Base-by-base conservation (phyloP, 108 stramenopile species). In the Discostella stelligeroides region DNA sequence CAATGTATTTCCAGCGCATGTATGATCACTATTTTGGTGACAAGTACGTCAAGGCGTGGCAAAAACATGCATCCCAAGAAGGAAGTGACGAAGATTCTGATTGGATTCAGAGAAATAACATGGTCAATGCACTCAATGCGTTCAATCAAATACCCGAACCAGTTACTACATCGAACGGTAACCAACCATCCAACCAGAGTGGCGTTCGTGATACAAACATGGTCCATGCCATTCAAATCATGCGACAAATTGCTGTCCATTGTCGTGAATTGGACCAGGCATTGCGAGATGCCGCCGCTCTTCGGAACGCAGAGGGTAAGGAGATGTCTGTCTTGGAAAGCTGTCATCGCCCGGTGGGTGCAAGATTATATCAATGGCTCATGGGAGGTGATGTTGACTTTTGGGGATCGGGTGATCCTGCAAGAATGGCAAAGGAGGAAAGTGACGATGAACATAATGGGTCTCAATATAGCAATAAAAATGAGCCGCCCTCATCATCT, bases 171-270 rank as follows among this genome's bases (percentile, higher is more conserved):
- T 38, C 58, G 39, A 28, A 41, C 3, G 21, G 39, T 0, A 12
- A 27, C 21, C 39, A 66, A 4, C 4, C 11, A 53, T 5, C 51
- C 21, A 4, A 18, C 6, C 12, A 43, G 15, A 64, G 54, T 9
- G 50, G 7, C 12, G 61, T 4, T 0, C 14, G 18, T 34, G 27
- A 23, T 29, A 27, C 25, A 15, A 24, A 30, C 30, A 80, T 81
- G 50, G 73, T 76, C 39, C 76, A 85, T 50, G 85, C 90, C 11
- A 75, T 91, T 62, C 81, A 79, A 40, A 72, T 91, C 43, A 91
- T 91, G 90, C 84, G 86, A 72, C 49, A 57, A 39, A 53, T 88
- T 21, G 82, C 86, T 1, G 45, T 88, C 48, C 89, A 84, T 20
- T 80, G 81, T n/a, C 84, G 70, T 49, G 75, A 84, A 24, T 76